Evolutionary conservation across 2,329 filamentous ascomycete species (phyloP), one percentile per base, ranked within the genome.

Genomic region (Alternaria sp.): DNA sequence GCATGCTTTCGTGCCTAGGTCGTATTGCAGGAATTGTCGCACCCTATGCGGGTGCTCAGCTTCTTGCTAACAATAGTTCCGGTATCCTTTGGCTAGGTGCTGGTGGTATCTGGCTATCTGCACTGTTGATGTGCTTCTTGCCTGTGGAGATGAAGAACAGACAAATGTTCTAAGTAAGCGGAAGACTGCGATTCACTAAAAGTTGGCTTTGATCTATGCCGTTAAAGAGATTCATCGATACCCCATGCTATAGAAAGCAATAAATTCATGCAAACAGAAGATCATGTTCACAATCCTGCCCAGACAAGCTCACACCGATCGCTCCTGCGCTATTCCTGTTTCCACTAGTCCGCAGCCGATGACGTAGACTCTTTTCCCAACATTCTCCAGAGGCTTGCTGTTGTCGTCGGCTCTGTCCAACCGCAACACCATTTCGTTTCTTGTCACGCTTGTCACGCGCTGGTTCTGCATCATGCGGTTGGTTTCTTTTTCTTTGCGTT

Each of bases 81-180:
- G 71, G 71, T 3, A 74, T 74, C 34, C 60, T 74, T 3, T 74
- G 71, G 71, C 51, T 74, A 5, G 71, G 71, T 7, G 71, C 71
- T 16, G 71, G 70, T 36, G 71, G 71, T 16, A 74, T 74, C 20
- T 74, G 71, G 71, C 59, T 74, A 7, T 68, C 70, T 14, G 69
- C 71, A 8, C 41, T 74, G 16, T 51, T 68, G 16, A 73, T 74
- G 71, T 67, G 71, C 12, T 73, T 73, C 56, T 38, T 74, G 54
- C 71, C 71, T 1, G 70, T 74, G 11, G 71, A 74, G 55, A 74
- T 74, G 71, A 68, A 62, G 54, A 68, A 70, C 43, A 62, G 71
- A 54, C 70, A 74, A 60, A 74, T 74, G 71, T 74, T 73, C 34
- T 74, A 65, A 53, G 39, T 22, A 51, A 28, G 49, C 14, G 32